These are phyloP conservation scores for Tylopilus cervinicoccineus DNA, from an alignment of 768 basidiomycete species.

Conservation along the genomic window DNA sequence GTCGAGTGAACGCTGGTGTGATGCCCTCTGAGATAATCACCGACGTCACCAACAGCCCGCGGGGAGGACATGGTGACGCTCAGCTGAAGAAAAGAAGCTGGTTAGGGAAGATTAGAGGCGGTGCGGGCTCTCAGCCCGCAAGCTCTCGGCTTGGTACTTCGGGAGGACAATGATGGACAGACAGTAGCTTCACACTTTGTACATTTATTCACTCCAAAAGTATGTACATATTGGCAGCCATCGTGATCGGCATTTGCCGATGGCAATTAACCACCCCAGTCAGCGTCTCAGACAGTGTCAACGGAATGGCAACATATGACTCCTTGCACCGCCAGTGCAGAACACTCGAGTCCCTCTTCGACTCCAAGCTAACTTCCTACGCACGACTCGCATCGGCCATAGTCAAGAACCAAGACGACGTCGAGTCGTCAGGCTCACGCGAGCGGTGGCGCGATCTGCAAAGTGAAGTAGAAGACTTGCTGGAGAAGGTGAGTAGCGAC, in stretches of 20 bases:
- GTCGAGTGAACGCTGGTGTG: conserved; percentile 39
- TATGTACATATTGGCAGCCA: too few species aligned
- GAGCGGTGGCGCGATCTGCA: conserved; percentile 83
- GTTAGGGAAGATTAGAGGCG: conserved; percentile 66
- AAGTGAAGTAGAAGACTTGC: conserved; percentile 77
- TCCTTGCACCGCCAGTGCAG: conserved; percentile 87
- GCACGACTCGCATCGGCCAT: conserved; percentile 75
- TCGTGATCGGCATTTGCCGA: conserved; percentile 20
- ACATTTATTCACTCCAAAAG: conserved; percentile 7
- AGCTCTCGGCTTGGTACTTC: conserved; percentile 18
- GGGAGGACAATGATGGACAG: conserved; percentile 28
- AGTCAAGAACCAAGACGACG: conserved; percentile 48
- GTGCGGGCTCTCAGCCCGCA: conserved; percentile 17
- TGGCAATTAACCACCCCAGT: not conserved
- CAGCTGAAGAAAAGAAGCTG: conserved; percentile 55
- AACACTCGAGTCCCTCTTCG: conserved; percentile 90
- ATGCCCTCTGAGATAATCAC: conserved; percentile 34
- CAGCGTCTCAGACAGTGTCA: not conserved
- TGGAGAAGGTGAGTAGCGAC: conserved; percentile 65
- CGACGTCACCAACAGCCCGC: conserved; percentile 70
- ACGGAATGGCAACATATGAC: conserved; percentile 77
- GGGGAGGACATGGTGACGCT: conserved; percentile 25
- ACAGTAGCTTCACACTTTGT: conserved; percentile 16
- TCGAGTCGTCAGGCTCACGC: conserved; percentile 66
- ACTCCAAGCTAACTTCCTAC: conserved; percentile 88